Percentiles rank a stretch among this genome's conserved stretches.
phyloP scores from a whole-genome alignment of 495 filamentous ascomycete species.

The Penicillium diatomitis region DNA sequence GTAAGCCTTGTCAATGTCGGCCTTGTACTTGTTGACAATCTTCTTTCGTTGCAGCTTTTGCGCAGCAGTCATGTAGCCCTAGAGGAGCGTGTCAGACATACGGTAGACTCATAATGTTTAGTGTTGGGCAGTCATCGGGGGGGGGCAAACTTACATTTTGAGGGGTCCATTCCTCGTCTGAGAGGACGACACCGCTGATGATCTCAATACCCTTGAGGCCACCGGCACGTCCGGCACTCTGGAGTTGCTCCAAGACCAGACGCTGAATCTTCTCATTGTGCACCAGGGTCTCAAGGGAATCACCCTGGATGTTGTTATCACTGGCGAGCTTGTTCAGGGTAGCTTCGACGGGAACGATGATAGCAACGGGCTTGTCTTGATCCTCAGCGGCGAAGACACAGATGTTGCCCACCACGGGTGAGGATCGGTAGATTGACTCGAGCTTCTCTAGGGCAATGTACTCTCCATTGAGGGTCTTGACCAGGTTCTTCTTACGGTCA shows the following conservation, averaged over 20 bases:
- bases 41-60: conserved; percentile 50
- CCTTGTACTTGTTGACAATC: conserved; percentile 37
- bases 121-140: neutral
- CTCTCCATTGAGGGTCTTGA: conserved; percentile 93
- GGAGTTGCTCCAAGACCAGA: conserved; percentile 75
- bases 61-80: conserved; percentile 47
- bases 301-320: conserved; percentile 60
- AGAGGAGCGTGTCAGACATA: conserved; percentile 9
- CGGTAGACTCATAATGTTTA: neutral
- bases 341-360: conserved; percentile 84
- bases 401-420: conserved; percentile 82
- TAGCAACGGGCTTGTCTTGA: conserved; percentile 80
- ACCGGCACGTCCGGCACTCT: conserved; percentile 61
- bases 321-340: conserved; percentile 76
- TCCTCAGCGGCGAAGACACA: conserved; percentile 80
- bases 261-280: conserved; percentile 74
- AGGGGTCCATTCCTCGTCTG: conserved; percentile 95
- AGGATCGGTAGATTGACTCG: conserved; percentile 85
- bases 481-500: conserved; percentile 96
- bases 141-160: conserved; percentile 65
- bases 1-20: conserved; percentile 41
- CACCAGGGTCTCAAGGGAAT: conserved; percentile 65
- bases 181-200: conserved; percentile 82
- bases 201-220: conserved; percentile 83
- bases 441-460: conserved; percentile 99